These are phyloP conservation scores for Cutaneotrichosporon sp. DNA, from an alignment of 1,284 basidiomycete species.

Conservation along the genomic window DNA sequence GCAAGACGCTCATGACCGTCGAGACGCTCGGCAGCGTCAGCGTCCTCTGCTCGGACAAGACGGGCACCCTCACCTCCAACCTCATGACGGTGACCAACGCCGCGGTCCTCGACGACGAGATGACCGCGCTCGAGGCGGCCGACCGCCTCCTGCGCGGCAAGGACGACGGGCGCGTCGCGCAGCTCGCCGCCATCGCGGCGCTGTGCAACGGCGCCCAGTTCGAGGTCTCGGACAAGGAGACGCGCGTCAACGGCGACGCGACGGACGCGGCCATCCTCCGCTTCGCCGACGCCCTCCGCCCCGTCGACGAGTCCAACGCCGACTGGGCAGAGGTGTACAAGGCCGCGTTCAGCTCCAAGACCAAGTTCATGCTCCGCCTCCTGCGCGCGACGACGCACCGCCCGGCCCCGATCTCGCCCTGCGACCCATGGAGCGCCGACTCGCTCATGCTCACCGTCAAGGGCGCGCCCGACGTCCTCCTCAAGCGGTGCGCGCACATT, in stretches of 20 bases:
- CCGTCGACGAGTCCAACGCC: slow-evolving; percentile 40
- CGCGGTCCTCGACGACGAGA: slow-evolving; percentile 55
- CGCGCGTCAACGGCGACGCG: slow-evolving; percentile 65
- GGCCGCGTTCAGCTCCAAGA: slow-evolving; percentile 64
- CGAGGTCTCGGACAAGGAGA: slow-evolving; percentile 54
- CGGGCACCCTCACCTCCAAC: slow-evolving; percentile 59
- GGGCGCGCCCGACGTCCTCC: slow-evolving; percentile 64
- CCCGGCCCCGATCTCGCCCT: slow-evolving; percentile 7
- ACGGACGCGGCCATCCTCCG: slow-evolving; percentile 65
- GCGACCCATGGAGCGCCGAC: slow-evolving; percentile 26
- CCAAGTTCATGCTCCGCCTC: slow-evolving; percentile 66
- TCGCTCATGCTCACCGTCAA: slow-evolving; percentile 58
- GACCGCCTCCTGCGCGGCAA: no score
- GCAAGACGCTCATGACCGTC: slow-evolving; percentile 64
- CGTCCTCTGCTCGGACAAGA: slow-evolving; percentile 64
- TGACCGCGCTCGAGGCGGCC: slow-evolving; percentile 41
- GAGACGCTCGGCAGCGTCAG: slow-evolving; percentile 64
- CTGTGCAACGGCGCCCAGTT: slow-evolving; percentile 68
- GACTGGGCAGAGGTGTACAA: slow-evolving; percentile 54
- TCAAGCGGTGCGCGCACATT: slow-evolving; percentile 57
- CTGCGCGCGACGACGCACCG: slow-evolving; percentile 19
- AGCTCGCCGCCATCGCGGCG: slow-evolving; percentile 58
- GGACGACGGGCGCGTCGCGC: slow-evolving; percentile 26
- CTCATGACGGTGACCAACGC: slow-evolving; percentile 56
- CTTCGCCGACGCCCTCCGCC: slow-evolving; percentile 59